Evolutionary conservation across 1,284 basidiomycete genomes (phyloP), one percentile per base, ranked within the genome.

Genomic region (Trametes sp.): DNA sequence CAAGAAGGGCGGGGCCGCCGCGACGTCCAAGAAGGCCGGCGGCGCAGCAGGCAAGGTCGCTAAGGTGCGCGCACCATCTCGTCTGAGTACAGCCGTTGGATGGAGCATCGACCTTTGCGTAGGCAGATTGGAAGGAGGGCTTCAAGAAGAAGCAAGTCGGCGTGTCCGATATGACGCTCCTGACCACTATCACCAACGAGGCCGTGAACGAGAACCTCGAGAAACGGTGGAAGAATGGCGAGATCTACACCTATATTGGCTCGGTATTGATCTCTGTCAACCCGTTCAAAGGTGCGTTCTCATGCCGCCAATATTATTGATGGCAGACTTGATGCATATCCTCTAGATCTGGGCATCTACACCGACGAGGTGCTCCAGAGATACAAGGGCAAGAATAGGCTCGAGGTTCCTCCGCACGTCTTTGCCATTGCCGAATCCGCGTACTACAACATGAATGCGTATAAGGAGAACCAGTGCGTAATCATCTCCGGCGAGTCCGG

Each of bases 161-260:
- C 63, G 97, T 99, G 61, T 91, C 95, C 57, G 98, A 99, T 81
- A 99, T 99, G 98, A 99, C 98, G 10, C 81, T 99, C 65, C 83
- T 99, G 65, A 94, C 94, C 57, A 98, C 95, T 55, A 98, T 99
- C 81, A 96, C 94, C 76, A 98, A 99, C 78, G 97, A 99, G 74
- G 92, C 92, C 70, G 90, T 99, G 85, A 99, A 98, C 77, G 95
- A 98, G 59, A 99, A 99, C 77, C 85, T 99, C 69, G 91, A 98
- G 83, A 95, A 97, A 77, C 87, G 97, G 62, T 99, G 98, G 89
- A 90, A 89, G 66, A 96, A 93, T 72, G 93, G 84, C 59, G 97
- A 99, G 80, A 99, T 99, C 72, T 99, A 99, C 77, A 99, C 98
- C 8, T 99, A 99, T 78, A 99, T 99, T 76, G 98, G 98, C 41